Conservation (phyloP, 352 stramenopile genomes). For the Phytophthora fragariae region DNA sequence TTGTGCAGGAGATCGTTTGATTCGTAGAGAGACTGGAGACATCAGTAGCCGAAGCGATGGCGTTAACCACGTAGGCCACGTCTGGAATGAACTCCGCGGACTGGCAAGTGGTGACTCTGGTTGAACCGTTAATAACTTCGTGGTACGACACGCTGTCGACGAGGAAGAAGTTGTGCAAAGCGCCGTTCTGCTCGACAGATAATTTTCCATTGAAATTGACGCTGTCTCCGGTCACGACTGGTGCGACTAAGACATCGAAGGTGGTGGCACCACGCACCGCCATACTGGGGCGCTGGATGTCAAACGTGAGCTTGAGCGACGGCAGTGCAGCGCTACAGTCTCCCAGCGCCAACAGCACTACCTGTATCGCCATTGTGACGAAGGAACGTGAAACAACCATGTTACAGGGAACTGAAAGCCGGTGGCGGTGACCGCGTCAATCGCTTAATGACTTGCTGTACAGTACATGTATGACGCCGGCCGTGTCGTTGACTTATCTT, state of each 20-base stretch:
- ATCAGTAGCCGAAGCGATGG: not conserved
- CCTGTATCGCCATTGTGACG: not conserved
- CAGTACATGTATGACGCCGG: not conserved
- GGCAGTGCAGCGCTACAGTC: constrained; percentile 10
- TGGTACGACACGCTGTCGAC: not conserved
- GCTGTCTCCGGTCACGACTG: constrained; percentile 13
- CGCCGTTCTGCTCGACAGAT: not conserved
- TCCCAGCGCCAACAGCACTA: not conserved
- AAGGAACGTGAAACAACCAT: constrained; percentile 15
- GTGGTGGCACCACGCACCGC: constrained; percentile 40
- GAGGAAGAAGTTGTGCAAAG: not conserved
- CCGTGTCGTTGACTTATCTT: constrained; percentile 15
- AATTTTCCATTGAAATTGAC: constrained; percentile 24
- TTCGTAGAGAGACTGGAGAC: not conserved
- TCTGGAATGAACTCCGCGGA: not conserved
- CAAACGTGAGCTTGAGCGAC: constrained; percentile 38
- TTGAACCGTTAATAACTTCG: not conserved
- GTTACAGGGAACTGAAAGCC: not conserved
- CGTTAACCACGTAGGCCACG: not conserved
- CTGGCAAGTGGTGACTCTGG: not conserved
- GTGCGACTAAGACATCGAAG: constrained; percentile 47
- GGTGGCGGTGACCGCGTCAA: constrained; percentile 1
- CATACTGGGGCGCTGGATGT: constrained; percentile 53
- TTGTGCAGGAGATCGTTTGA: not conserved
- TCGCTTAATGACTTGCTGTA: constrained; percentile 10